Percentiles rank a stretch among this genome's conserved stretches.
Evolutionary conservation across 495 filamentous ascomycete species (phyloP).

Genomic region (Penicillium parvum): DNA sequence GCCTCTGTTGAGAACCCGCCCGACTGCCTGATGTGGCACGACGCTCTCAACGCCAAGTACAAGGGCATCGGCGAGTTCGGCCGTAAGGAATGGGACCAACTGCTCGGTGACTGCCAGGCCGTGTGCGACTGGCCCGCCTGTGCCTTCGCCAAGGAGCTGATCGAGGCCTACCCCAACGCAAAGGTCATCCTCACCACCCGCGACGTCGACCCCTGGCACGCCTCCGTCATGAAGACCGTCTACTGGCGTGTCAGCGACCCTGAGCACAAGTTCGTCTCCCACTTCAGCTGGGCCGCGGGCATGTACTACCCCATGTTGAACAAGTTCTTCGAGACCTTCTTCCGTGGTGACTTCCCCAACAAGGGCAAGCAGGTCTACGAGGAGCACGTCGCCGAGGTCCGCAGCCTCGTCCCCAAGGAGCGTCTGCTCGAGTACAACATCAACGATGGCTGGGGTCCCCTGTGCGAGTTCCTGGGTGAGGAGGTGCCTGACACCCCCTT

Average conservation of each 20-base stretch:
- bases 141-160: constrained; percentile 62
- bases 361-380: constrained; percentile 49
- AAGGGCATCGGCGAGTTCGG: constrained; percentile 56
- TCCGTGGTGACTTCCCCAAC: constrained; percentile 48
- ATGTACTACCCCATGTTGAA: constrained; percentile 58
- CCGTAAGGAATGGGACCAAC: constrained; percentile 62
- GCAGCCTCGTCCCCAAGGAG: constrained; percentile 42
- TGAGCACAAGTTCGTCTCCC: constrained; percentile 48
- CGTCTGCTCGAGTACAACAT: constrained; percentile 61
- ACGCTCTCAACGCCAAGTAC: constrained; percentile 62
- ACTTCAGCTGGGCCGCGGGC: constrained; percentile 53
- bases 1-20: constrained; percentile 56
- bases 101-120: constrained; percentile 62
- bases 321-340: constrained; percentile 56
- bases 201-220: constrained; percentile 57
- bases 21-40: constrained; percentile 59
- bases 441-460: constrained; percentile 61
- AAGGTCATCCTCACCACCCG: constrained; percentile 63
- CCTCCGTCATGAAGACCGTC: constrained; percentile 50
- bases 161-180: constrained; percentile 65
- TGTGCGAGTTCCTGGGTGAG: constrained; percentile 63
- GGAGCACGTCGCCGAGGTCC: constrained; percentile 43
- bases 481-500: constrained; percentile 49
- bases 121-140: constrained; percentile 65
- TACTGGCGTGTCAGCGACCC: constrained; percentile 52